These are phyloP conservation scores for Secale cereale DNA, from an alignment of 176 grass and related monocot genomes.

Conservation along the genomic window DNA sequence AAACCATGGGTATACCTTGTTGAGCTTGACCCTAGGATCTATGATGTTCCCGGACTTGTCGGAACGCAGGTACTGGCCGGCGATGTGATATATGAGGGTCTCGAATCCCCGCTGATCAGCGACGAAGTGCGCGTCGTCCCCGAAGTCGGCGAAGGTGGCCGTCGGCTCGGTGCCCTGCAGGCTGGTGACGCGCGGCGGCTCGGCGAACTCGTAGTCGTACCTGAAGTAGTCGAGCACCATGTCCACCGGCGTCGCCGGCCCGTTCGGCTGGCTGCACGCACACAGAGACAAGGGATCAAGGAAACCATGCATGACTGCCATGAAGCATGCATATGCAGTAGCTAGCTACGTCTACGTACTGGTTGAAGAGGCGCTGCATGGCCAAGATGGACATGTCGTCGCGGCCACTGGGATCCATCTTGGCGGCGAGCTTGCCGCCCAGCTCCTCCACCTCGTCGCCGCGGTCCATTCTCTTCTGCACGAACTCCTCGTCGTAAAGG, in stretches of 20 bases:
- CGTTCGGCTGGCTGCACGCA: background rate
- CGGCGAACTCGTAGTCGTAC: constrained; percentile 59
- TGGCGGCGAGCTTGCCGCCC: constrained; percentile 8
- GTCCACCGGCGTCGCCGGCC: constrained; percentile 36
- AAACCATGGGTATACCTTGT: constrained; percentile 21
- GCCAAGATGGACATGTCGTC: constrained; percentile 50
- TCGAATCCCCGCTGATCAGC: constrained; percentile 57
- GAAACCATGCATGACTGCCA: background rate
- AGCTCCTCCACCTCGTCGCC: background rate
- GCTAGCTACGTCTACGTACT: constrained; percentile 14
- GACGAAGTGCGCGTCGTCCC: constrained; percentile 51
- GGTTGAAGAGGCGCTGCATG: constrained; percentile 48
- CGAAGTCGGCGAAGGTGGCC: constrained; percentile 44
- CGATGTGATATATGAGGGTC: constrained; percentile 42
- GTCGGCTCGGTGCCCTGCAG: constrained; percentile 49
- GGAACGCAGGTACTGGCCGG: constrained; percentile 39
- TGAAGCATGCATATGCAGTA: background rate
- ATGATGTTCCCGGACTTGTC: constrained; percentile 30
- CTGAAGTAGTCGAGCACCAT: constrained; percentile 67
- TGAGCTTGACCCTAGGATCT: constrained; percentile 36
- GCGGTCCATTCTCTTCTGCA: constrained; percentile 23
- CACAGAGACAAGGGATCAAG: background rate
- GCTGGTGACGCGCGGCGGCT: constrained; percentile 59
- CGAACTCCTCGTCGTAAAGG: constrained; percentile 10
- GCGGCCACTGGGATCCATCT: constrained; percentile 35